Evolutionary conservation across 75 land plant genomes (phyloP).

Genomic region (Pinus tabuliformis): DNA sequence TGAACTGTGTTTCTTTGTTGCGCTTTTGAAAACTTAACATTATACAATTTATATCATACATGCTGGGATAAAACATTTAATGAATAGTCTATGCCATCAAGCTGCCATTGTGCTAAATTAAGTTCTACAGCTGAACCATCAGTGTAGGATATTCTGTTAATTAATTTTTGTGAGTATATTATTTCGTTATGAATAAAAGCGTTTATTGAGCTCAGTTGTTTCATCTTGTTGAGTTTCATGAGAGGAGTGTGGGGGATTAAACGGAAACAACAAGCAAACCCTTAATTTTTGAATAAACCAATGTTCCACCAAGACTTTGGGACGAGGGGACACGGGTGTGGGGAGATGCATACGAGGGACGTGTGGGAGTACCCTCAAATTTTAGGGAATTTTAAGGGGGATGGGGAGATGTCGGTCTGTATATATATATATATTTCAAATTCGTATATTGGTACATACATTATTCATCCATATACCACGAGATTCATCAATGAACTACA

Average conservation of each 20-base stretch:
- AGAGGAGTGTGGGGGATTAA: no score
- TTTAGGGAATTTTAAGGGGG: no score
- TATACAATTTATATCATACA: not conserved
- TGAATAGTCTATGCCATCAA: not conserved
- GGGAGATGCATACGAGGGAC: no score
- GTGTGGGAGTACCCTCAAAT: no score
- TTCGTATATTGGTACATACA: no score
- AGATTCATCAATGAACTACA: no score
- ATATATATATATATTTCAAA: no score
- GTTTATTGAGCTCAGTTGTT: not conserved
- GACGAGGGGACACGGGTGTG: no score
- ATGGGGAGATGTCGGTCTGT: no score
- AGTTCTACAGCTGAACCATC: not conserved
- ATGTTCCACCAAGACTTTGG: no score
- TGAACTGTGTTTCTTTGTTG: not conserved
- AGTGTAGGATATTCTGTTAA: not conserved
- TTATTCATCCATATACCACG: no score
- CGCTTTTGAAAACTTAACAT: not conserved
- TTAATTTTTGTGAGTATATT: not conserved
- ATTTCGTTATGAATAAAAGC: not conserved
- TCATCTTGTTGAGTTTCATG: not conserved
- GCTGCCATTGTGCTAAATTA: not conserved
- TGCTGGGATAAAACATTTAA: not conserved
- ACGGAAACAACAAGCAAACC: not conserved
- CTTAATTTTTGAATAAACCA: no score